Base-by-base conservation (phyloP, 2,329 filamentous ascomycete genomes). In the Westerdykella ornata region DNA sequence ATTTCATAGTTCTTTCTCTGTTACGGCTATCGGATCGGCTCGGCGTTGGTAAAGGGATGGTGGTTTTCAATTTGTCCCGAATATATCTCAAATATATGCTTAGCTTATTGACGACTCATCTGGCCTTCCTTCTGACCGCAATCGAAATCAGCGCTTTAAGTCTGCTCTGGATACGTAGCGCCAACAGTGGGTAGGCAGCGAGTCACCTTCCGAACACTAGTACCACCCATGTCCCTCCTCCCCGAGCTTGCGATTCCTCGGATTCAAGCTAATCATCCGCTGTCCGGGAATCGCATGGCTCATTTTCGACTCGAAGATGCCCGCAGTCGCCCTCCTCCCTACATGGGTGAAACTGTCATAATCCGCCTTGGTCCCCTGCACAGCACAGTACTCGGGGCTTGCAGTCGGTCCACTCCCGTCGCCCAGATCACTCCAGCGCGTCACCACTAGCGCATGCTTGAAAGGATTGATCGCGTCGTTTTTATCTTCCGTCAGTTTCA, bases 371-470 rank as follows among this genome's bases (percentile, higher is more conserved):
- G 43, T 15, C 4, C 74, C 75, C 51, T 76, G 76, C 28, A 73
- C 67, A n/a, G 77, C 73, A 9, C 70, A 71, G 73, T 78, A 81
- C 46, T 79, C 74, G 3, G 63, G 63, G n/a, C 64, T 69, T 9
- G 63, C 63, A 33, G n/a, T 33, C 2, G 77, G 75, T 8, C 66
- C 68, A 2, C 60, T 69, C 1, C 76, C 76, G 56, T 78, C 69
- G 1, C 78, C 78, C 13, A 82, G 56, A 59, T 82, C 78, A 45
- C 72, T 74, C 78, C 78, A 82, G 14, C 78, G 63, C 6, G 78
- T 81, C 4, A 81, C 73, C 4, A 78, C 70, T 40, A 82, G 71
- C 1, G 75, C 72, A 42, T 81, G 77, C 50, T 75, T 79, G 60
- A 82, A 82, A 3, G 66, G 60, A 9, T 66, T 52, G 29, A 62